Evolutionary conservation across 1,139 yeast species (phyloP).

Genomic region (Yamadazyma pseudoaaseri): DNA sequence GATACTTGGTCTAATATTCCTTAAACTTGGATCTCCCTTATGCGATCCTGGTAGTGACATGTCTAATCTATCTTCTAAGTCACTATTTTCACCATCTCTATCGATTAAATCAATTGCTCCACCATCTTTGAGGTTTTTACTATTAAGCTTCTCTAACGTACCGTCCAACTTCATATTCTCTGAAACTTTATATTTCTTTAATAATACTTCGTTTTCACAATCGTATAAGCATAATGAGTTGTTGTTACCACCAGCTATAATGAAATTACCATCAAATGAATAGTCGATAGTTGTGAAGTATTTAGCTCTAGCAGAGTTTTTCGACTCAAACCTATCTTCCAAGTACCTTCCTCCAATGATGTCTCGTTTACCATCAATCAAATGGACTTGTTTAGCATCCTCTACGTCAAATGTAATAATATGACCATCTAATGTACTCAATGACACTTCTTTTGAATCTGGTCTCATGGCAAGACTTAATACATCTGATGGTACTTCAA

Average conservation of each 20-base stretch:
- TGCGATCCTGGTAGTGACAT: constrained; percentile 81
- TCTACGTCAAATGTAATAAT: constrained; percentile 81
- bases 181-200: constrained; percentile 80
- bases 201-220: constrained; percentile 78
- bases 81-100: constrained; percentile 81
- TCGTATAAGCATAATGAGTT: constrained; percentile 91
- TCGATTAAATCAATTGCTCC: constrained; percentile 85
- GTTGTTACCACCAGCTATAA: constrained; percentile 92
- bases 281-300: constrained; percentile 79
- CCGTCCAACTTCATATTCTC: constrained; percentile 91
- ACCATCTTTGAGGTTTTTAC: constrained; percentile 80
- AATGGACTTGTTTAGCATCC: constrained; percentile 74
- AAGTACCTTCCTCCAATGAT: constrained; percentile 83
- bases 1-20: constrained; percentile 77
- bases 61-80: constrained; percentile 80
- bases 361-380: constrained; percentile 84
- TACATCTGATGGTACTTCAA: constrained; percentile 84
- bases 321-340: constrained; percentile 78
- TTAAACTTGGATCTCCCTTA: constrained; percentile 81
- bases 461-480: constrained; percentile 83
- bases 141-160: constrained; percentile 75
- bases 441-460: constrained; percentile 88
- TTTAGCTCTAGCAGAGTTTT: constrained; percentile 81
- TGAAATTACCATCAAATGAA: constrained; percentile 84
- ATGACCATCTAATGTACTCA: constrained; percentile 87